Evolutionary conservation across 1,139 yeast species (phyloP), one percentile per base, ranked within the genome.

Genomic region (Pichia sp.): DNA sequence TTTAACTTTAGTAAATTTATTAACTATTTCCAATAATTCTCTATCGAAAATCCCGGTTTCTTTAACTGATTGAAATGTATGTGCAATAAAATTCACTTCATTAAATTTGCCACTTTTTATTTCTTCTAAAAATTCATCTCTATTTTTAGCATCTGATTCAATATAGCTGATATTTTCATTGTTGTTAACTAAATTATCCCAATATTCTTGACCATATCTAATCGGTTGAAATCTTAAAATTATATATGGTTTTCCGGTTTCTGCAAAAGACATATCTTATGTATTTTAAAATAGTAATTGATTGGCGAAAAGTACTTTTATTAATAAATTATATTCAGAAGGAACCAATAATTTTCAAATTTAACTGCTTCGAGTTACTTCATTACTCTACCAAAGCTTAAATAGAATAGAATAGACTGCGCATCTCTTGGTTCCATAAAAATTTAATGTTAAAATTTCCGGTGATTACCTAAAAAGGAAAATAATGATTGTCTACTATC

Each of bases 41-140:
- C 71, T 77, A 60, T 89, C 95, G 56, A 87, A 80, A 43, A 80
- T 65, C 3, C 97, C 97, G 1, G 92, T 83, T 47, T 63, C 58
- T 20, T 48, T 47, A 16, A 67, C 61, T 42, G 61, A 56, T 42
- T 59, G 62, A 39, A 56, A 59, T 12, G 63, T 67, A 42, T 72
- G 58, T 34, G 66, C 68, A 50, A 79, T 74, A 43, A 69, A 68
- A 27, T 68, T 65, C 29, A 78, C 64, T 40, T 74, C 74, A 35
- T 61, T 60, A 56, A 71, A 78, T 56, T 77, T 74, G n/a, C 70
- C 68, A 1, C 51, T 37, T 50, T 72, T 63, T 55, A 79, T 66
- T 54, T 78, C 83, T 30, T 56, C 36, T 41, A 80, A 55, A 55
- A 80, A 79, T 54, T 77, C 78, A 23, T 61, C 66, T 55, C 85